Conservation (phyloP, 2,329 filamentous ascomycete genomes). For the Xylogone sp. region DNA sequence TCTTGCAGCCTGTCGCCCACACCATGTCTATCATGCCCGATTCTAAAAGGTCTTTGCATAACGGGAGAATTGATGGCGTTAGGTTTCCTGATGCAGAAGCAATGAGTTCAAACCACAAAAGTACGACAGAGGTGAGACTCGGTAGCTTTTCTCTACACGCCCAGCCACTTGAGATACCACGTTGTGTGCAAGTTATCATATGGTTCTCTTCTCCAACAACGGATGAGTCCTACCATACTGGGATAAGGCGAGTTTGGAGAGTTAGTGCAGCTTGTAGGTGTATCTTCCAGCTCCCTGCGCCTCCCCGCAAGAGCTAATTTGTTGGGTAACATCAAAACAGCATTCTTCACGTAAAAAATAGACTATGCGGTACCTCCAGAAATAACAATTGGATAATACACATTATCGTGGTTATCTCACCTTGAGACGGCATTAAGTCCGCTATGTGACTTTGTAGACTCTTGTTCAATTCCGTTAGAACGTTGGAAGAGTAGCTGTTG, state of each 20-base stretch:
- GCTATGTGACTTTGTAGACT: neutral
- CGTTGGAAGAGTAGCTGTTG: no score
- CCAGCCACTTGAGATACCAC: neutral
- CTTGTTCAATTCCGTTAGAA: no score
- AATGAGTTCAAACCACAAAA: constrained; percentile 2
- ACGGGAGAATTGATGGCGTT: neutral
- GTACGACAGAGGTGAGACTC: neutral
- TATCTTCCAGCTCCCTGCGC: constrained; percentile 1
- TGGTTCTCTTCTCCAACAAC: neutral
- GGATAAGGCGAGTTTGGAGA: neutral
- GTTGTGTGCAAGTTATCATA: neutral
- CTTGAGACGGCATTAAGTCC: neutral
- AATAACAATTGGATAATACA: constrained; percentile 3
- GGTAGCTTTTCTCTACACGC: neutral
- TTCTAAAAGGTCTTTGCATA: neutral
- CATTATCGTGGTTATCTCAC: constrained; percentile 1
- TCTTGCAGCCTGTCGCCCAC: neutral
- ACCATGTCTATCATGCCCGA: neutral
- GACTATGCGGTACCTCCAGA: neutral
- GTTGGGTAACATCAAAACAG: no score
- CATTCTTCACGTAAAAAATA: neutral
- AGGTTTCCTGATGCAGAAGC: neutral
- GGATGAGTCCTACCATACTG: neutral
- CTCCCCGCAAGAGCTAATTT: constrained; percentile 1
- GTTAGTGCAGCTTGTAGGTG: constrained; percentile 4